Evolutionary conservation across 176 grass and related monocot species (phyloP), one percentile per base, ranked within the genome.

Genomic region (Secale cereale): DNA sequence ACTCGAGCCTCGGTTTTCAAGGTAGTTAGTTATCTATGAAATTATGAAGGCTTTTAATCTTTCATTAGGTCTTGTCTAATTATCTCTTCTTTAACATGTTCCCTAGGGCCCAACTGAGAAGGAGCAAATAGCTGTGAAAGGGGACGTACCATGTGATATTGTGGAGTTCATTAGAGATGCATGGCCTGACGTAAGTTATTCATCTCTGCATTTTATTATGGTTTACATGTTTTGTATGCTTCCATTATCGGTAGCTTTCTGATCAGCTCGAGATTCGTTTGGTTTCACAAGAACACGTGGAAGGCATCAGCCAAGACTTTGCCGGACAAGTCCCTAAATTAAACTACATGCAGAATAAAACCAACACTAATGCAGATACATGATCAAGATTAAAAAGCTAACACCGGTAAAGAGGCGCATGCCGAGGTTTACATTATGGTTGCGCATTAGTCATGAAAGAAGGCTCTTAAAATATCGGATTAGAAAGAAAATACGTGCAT

Each of bases 1-100:
- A 95, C 97, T 36, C 93, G 93, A 52, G 97, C 97, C 74, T 95
- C 93, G 77, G 97, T 98, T 91, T 91, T 98, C 76, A 98, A 98
- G 91, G 97, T 98, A 87, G 40, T 22, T 9, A 71, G 19, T 3
- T 33, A 33, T 52, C 69, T 22, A 0, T 83, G 76, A 70, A n/a
- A 31, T 32, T 63, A 26, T 28, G 20, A 19, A 37, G 68, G 46
- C 32, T 50, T 81, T 84, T 27, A 8, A 52, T 65, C 40, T 19
- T 19, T 28, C 29, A 61, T 70, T 63, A 72, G 78, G 2, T 14
- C 35, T 85, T 65, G 10, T 27, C 67, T 11, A 64, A 70, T 59
- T 12, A 20, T n/a, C 0, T 29, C 10, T 77, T 13, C 39, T 59
- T 36, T 76, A 30, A 25, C 81, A 4, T 80, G 26, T 59, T 83